Evolutionary conservation across 2,329 filamentous ascomycete species (phyloP), one percentile per base, ranked within the genome.

Genomic region (Aurifilum marmelostoma): DNA sequence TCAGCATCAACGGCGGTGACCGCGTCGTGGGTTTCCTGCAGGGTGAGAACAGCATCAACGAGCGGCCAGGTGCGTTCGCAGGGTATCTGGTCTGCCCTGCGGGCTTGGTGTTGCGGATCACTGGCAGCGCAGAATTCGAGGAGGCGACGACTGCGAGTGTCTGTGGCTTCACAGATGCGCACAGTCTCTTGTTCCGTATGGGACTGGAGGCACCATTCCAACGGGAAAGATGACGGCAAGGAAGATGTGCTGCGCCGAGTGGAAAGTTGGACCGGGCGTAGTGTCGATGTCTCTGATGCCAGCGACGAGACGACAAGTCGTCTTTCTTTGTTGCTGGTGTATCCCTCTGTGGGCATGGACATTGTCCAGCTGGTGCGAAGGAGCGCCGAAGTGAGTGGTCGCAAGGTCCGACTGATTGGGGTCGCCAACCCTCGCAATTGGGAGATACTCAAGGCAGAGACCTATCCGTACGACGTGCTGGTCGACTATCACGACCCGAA

Each of bases 31-130:
- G 81, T 0, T 83, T 83, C 52, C 73, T 82, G 0, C 81, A 83
- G 68, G 82, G 81, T 21, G 82, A 81, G 1, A 80, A 78, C 66
- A 80, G 78, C 16, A 73, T 75, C 8, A 83, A 83, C 64, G 76
- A 80, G 5, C 77, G 80, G 0, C 80, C 82, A 0, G 83, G 82
- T 8, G 81, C 82, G 0, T 85, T 84, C 71, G 78, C 82, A 1
- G 81, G 84, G 66, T 82, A 79, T 62, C 68, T 82, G 12, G 72
- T 68, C 0, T 67, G 75, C 0, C 74, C 76, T 0, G 76, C 74
- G 52, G 80, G 83, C 52, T 74, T 84, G 0, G 73, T 80, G 1
- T 83, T 81, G 79, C 71, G 68, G 1, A 67, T 83, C 0, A 80
- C 81, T 0, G 74, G 75, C 0, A 21, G 29, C 1, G 41, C 83